A percentile compares a stretch with the other conserved stretches of the same genome.
Conservation (phyloP, 129 eudicot species). For the Flaveria robusta region DNA sequence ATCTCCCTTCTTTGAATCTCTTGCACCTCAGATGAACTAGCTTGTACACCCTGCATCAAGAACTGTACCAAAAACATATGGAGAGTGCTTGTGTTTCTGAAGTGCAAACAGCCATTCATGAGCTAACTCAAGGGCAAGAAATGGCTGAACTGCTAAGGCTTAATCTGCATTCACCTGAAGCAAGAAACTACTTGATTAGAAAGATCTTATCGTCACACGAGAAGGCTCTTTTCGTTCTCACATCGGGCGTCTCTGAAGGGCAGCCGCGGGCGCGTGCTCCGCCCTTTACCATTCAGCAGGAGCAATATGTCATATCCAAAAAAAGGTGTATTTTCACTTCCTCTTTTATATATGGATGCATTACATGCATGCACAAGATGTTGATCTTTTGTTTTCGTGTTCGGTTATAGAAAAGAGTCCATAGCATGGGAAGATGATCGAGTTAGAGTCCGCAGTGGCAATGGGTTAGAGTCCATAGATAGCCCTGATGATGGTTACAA, state of each 20-base stretch:
- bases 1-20: no score
- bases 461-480: constrained; percentile 63
- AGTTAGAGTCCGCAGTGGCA: constrained; percentile 50
- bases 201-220: constrained; percentile 64
- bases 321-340: constrained; percentile 52
- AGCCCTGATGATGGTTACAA: constrained; percentile 64
- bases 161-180: constrained; percentile 43
- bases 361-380: background rate
- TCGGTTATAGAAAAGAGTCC: constrained; percentile 58
- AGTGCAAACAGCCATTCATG: constrained; percentile 33
- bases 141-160: constrained; percentile 57
- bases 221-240: constrained; percentile 57
- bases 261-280: constrained; percentile 30
- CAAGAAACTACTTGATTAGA: constrained; percentile 46
- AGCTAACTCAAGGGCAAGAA: constrained; percentile 68
- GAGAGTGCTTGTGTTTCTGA: constrained; percentile 27
- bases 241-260: constrained; percentile 41
- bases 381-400: background rate
- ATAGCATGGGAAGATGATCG: constrained; percentile 54
- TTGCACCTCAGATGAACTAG: background rate
- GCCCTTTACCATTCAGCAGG: constrained; percentile 24
- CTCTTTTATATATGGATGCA: background rate
- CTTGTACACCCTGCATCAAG: background rate
- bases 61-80: constrained; percentile 29
- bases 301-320: background rate